Evolutionary conservation across 306 rosid genomes (phyloP).

Genomic region (Canavalia gladiata): DNA sequence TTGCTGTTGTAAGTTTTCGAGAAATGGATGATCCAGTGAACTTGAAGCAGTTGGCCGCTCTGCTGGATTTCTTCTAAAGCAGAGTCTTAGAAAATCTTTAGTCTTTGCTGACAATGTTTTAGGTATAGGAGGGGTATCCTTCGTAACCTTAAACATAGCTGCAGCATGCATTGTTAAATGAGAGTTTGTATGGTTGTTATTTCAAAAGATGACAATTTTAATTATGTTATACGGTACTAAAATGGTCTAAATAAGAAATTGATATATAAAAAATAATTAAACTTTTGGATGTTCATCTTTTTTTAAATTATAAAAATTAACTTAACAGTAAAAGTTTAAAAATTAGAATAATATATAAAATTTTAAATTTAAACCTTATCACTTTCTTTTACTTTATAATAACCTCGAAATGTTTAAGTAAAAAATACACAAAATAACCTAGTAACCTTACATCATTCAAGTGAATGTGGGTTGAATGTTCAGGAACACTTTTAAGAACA

Average conservation of each 20-base stretch:
- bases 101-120: constrained; percentile 82
- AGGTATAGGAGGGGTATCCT: constrained; percentile 85
- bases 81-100: constrained; percentile 83
- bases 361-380: no score
- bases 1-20: constrained; percentile 62
- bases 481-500: no score
- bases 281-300: no score
- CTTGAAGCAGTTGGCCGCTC: constrained; percentile 77
- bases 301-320: no score
- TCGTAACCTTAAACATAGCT: constrained; percentile 96
- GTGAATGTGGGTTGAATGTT: no score
- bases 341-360: no score
- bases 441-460: no score
- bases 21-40: constrained; percentile 83
- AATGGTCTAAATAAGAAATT: constrained; percentile 7
- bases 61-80: constrained; percentile 97
- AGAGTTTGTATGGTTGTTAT: constrained; percentile 30
- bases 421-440: no score
- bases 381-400: no score
- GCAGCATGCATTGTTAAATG: constrained; percentile 77
- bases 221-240: background rate
- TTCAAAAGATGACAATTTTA: background rate
- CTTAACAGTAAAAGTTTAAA: no score
- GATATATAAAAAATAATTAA: background rate
- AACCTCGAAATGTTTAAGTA: no score